Base-by-base conservation (phyloP, 2,329 filamentous ascomycete genomes). In the Hyphodiscus sp. region DNA sequence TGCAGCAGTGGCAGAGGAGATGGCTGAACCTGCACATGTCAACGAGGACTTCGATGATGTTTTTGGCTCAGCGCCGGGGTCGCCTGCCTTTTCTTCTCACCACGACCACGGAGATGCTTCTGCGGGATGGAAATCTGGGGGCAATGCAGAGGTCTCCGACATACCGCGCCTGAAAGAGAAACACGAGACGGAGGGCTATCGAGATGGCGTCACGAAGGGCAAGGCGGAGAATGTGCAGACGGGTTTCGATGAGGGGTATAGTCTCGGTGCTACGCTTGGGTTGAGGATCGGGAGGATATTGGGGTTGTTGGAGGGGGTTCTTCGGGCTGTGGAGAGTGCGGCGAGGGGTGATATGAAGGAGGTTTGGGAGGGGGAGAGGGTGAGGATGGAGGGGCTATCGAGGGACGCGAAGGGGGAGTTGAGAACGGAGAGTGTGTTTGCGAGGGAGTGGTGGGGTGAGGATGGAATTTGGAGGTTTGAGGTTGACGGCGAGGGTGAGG, bases 241-340 rank as follows among this genome's bases (percentile, higher is more conserved):
- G 15, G 92, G 92, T 0, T 97, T 99, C 66, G 94, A 99, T 68
- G 89, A 92, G 59, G 92, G 92, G 0, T 97, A 91, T 68, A 77
- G 83, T 15, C 76, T 97, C 0, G 94, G 94, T 13, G 91, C 90
- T 0, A 83, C 86, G 49, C 73, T 97, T 29, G 94, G 92, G 0
- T 69, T 87, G 59, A 77, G 78, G 26, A 86, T 84, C 0, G 94
- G 94, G 0, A 83, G 82, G 60, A 72, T 95, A 13, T 69, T 95
- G 2, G 94, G 94, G 0, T 73, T 89, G 3, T 66, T 96, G 6
- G 89, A 95, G 65, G 90, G 87, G 0, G 71, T 96, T 19, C 70
- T 74, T 0, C 71, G 73, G 15, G 81, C 82, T 10, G 59, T 79
- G 53, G 62, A 56, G 42, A 65, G 55, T 20, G 58, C 60, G 6